A percentile compares a stretch with the other conserved stretches of the same genome.
Evolutionary conservation across 2,329 filamentous ascomycete genomes (phyloP).

Genomic region (Kalaharituber pfeilii): DNA sequence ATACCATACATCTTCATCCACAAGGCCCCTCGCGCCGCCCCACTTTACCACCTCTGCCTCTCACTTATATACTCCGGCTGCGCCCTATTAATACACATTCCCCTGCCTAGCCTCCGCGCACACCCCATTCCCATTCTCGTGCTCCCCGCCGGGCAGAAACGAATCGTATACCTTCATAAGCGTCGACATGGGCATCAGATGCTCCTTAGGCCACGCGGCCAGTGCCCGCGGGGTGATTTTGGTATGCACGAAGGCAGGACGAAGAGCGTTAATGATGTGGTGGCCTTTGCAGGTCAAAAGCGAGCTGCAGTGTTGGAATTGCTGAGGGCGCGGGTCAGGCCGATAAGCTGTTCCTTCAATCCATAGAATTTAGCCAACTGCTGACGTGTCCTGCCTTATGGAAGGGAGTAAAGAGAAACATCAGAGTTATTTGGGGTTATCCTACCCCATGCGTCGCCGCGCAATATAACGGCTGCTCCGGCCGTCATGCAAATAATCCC

Average conservation of each 20-base stretch:
- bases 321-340: slow-evolving; percentile 23
- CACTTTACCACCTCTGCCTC: no score
- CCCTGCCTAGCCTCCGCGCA: slow-evolving; percentile 30
- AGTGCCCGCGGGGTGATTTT: slow-evolving; percentile 23
- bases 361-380: no score
- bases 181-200: slow-evolving; percentile 27
- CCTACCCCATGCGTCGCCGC: slow-evolving; percentile 12
- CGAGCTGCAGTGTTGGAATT: neutral
- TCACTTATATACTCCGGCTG: no score
- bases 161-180: slow-evolving; percentile 25
- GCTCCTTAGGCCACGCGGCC: slow-evolving; percentile 24
- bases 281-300: slow-evolving; percentile 24
- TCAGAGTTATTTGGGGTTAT: slow-evolving; percentile 10
- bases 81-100: no score
- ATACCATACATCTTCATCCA: no score
- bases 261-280: slow-evolving; percentile 27
- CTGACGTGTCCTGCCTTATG: no score
- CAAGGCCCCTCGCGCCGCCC: no score
- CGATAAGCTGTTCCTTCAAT: slow-evolving; percentile 22
- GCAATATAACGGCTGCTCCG: slow-evolving; percentile 15
- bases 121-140: slow-evolving; percentile 27
- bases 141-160: slow-evolving; percentile 20
- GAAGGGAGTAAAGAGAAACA: slow-evolving; percentile 20
- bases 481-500: slow-evolving; percentile 24
- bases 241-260: slow-evolving; percentile 26